Evolutionary conservation across 1,284 basidiomycete genomes (phyloP).

Genomic region (Baeospora myosura): DNA sequence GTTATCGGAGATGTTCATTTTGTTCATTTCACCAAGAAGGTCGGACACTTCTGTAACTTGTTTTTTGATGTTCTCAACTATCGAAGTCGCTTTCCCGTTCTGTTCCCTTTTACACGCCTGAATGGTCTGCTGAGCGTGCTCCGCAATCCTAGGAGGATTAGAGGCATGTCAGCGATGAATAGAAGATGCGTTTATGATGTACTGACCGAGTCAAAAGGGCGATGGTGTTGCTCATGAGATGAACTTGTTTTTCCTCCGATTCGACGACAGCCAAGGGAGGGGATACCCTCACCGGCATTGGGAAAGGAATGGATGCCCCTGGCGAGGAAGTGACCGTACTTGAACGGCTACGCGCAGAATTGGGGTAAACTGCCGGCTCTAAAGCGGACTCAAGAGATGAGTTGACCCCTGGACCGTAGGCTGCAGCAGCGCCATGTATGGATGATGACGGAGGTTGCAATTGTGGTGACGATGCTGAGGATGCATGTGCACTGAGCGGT

Average conservation of each 20-base stretch:
- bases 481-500: conserved; percentile 26
- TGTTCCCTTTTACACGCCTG: not conserved
- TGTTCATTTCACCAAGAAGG: not conserved
- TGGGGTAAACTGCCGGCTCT: conserved; percentile 27
- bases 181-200: not conserved
- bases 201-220: not conserved
- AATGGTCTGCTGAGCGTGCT: not conserved
- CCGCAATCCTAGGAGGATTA: not conserved
- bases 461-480: conserved; percentile 32
- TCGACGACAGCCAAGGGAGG: conserved; percentile 3
- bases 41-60: conserved; percentile 1
- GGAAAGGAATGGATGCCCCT: not conserved
- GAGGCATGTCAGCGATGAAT: not conserved
- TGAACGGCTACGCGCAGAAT: conserved; percentile 28
- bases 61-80: not conserved
- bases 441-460: conserved; percentile 35
- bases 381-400: conserved; percentile 43
- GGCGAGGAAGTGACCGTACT: conserved; percentile 27
- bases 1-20: not conserved
- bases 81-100: not conserved
- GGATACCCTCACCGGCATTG: conserved; percentile 1
- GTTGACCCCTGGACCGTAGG: conserved; percentile 28
- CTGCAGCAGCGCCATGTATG: conserved; percentile 28
- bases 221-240: not conserved
- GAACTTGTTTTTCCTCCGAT: not conserved